Conservation (phyloP, 176 grass and related monocot genomes). For the Oryza coarctata region DNA sequence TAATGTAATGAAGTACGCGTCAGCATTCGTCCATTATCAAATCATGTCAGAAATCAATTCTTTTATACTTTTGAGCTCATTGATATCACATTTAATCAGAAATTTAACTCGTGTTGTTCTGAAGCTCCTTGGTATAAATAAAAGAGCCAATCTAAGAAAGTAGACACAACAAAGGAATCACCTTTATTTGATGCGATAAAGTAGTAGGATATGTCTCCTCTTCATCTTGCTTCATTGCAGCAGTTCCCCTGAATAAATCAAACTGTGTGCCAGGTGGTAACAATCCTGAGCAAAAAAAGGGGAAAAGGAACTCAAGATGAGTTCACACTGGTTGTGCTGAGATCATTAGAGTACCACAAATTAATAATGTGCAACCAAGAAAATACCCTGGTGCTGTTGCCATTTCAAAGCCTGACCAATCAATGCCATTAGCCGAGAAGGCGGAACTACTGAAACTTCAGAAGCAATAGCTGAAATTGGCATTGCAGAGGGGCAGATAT, state of each 20-base stretch:
- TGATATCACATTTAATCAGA: not conserved
- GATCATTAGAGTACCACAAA: conserved; percentile 1
- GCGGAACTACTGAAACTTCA: conserved; percentile 94
- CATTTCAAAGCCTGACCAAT: conserved; percentile 98
- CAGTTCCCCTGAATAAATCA: conserved; percentile 98
- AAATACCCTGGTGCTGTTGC: conserved; percentile 96
- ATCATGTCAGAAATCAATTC: not conserved
- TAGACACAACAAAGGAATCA: conserved; percentile 28
- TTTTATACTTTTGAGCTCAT: conserved; percentile 23
- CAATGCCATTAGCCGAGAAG: conserved; percentile 94
- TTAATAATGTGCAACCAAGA: conserved; percentile 2
- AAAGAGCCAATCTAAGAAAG: conserved; percentile 19
- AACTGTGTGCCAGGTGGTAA: conserved; percentile 95
- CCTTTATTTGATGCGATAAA: conserved; percentile 94
- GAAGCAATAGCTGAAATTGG: conserved; percentile 75
- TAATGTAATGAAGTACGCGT: not conserved
- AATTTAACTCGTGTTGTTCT: not conserved
- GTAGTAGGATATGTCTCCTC: conserved; percentile 82
- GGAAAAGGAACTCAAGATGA: conserved; percentile 26
- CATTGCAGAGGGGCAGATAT: not conserved
- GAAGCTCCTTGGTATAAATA: conserved; percentile 13
- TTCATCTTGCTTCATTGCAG: conserved; percentile 99
- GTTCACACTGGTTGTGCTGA: not conserved
- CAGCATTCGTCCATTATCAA: not conserved
- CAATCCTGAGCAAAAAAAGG: conserved; percentile 56